A percentile compares a stretch with the other conserved stretches of the same genome.
These are phyloP conservation scores for Torulaspora maleeae DNA, from an alignment of 805 yeast species.

Conservation along the genomic window DNA sequence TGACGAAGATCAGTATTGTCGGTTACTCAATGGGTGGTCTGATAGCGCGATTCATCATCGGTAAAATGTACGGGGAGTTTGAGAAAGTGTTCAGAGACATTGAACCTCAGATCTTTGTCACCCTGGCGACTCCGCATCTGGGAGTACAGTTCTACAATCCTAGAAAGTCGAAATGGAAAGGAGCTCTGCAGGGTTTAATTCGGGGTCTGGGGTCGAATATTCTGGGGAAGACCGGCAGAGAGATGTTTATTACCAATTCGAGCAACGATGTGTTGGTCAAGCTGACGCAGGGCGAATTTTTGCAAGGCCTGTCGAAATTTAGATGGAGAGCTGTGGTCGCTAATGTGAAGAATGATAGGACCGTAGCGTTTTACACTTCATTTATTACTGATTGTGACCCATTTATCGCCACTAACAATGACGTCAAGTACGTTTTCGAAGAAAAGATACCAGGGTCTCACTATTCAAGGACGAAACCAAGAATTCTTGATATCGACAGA, in stretches of 20 bases:
- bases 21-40: constrained; percentile 93
- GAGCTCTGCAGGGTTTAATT: constrained; percentile 30
- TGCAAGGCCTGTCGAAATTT: constrained; percentile 54
- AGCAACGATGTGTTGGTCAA: constrained; percentile 43
- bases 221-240: constrained; percentile 67
- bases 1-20: constrained; percentile 56
- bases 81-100: constrained; percentile 51
- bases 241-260: constrained; percentile 54
- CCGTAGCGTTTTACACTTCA: constrained; percentile 84
- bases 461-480: constrained; percentile 24
- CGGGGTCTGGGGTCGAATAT: constrained; percentile 51
- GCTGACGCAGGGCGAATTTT: constrained; percentile 40
- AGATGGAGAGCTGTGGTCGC: constrained; percentile 58
- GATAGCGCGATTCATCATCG: constrained; percentile 74
- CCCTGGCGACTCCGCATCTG: constrained; percentile 79
- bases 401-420: constrained; percentile 54
- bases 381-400: constrained; percentile 72
- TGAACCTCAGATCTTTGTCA: constrained; percentile 57
- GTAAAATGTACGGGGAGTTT: constrained; percentile 52
- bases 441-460: constrained; percentile 33
- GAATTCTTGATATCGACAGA: constrained; percentile 25
- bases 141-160: constrained; percentile 50
- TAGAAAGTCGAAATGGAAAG: constrained; percentile 27
- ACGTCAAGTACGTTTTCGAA: constrained; percentile 45
- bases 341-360: constrained; percentile 74